Percentiles rank a stretch among this genome's conserved stretches.
Evolutionary conservation across 2,329 filamentous ascomycete genomes (phyloP).

Genomic region (Colletotrichum somersetense): DNA sequence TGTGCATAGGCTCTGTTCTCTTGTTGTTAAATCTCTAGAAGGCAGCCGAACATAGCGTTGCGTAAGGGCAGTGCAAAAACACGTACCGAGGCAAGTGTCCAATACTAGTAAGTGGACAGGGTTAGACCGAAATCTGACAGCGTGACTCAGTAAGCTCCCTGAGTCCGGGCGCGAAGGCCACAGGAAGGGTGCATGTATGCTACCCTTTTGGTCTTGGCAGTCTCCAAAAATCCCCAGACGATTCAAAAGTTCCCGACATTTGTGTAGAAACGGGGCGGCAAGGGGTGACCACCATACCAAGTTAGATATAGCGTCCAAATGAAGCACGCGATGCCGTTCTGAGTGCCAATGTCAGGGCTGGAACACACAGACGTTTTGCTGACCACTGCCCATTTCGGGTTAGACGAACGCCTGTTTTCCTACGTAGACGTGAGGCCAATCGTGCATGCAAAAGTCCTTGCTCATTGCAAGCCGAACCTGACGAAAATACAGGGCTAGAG

Average conservation of each 20-base stretch:
- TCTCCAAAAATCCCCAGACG: constrained; percentile 25
- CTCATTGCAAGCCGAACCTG: background rate
- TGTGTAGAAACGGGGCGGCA: too few species aligned
- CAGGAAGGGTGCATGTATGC: background rate
- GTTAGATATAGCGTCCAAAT: background rate
- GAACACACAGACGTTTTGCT: constrained; percentile 4
- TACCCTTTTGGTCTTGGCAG: background rate
- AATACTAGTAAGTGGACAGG: background rate
- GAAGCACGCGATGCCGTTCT: constrained; percentile 16
- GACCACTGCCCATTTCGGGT: background rate
- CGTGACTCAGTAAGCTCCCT: background rate
- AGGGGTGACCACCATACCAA: background rate
- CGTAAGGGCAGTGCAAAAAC: too few species aligned
- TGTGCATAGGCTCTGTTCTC: too few species aligned
- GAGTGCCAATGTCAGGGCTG: constrained; percentile 30
- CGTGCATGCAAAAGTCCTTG: background rate
- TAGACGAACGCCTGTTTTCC: background rate
- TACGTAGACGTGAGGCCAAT: constrained; percentile 1
- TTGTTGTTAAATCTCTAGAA: too few species aligned
- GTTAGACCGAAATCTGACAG: background rate
- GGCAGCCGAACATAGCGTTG: too few species aligned
- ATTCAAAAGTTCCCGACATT: constrained; percentile 30
- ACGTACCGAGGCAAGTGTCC: background rate
- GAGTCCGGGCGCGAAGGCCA: background rate
- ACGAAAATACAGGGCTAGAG: background rate